A percentile compares a stretch with the other conserved stretches of the same genome.
Evolutionary conservation across 352 stramenopile genomes (phyloP).

Genomic region (Aphanomyces euteiches): DNA sequence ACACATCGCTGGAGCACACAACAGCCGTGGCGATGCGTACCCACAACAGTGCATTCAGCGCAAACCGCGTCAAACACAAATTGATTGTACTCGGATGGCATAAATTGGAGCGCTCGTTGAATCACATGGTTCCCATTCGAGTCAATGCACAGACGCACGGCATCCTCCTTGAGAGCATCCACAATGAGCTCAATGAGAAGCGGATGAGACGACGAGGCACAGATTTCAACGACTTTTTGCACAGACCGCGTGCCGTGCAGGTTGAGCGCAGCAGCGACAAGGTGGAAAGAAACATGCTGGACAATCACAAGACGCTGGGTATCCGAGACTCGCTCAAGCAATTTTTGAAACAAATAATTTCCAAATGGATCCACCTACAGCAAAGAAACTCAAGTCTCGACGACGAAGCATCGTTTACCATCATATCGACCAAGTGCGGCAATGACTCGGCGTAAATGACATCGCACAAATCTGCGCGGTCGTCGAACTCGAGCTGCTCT

Average conservation of each 20-base stretch:
- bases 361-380: constrained; percentile 93
- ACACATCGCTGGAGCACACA: constrained; percentile 97
- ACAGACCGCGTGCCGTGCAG: constrained; percentile 97
- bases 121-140: constrained; percentile 98
- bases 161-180: constrained; percentile 89
- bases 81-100: constrained; percentile 91
- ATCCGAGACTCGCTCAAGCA: constrained; percentile 92
- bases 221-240: constrained; percentile 98
- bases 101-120: constrained; percentile 93
- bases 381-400: background rate
- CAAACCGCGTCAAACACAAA: constrained; percentile 98
- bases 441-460: constrained; percentile 97
- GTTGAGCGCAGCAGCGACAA: constrained; percentile 96
- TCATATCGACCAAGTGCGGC: constrained; percentile 94
- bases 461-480: constrained; percentile 86
- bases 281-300: constrained; percentile 86
- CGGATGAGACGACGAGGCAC: constrained; percentile 70
- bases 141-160: constrained; percentile 95
- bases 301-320: constrained; percentile 91
- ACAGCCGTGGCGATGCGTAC: constrained; percentile 95
- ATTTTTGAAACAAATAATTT: constrained; percentile 99
- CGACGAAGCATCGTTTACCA: constrained; percentile 45
- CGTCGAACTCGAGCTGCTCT: constrained; percentile 93
- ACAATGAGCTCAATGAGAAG: constrained; percentile 90
- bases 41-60: constrained; percentile 93